Conservation (phyloP, 2,329 filamentous ascomycete genomes). For the Ophiostoma montium region DNA sequence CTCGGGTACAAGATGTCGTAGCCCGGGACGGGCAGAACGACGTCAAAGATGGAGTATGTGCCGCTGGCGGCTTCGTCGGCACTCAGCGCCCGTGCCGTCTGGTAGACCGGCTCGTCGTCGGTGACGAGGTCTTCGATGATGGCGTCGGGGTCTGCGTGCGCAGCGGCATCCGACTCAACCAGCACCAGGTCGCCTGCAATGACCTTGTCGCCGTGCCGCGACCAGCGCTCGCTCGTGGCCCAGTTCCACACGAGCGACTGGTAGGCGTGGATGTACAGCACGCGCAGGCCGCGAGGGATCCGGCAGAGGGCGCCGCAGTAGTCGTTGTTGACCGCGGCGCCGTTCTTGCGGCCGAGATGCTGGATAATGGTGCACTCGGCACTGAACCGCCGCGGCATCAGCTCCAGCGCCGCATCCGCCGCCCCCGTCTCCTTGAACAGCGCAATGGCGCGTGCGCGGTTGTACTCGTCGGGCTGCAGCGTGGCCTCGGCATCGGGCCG, state of each 20-base stretch:
- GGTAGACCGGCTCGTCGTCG: slow-evolving; percentile 29
- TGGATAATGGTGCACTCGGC: slow-evolving; percentile 69
- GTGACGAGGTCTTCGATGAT: slow-evolving; percentile 46
- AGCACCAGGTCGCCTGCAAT: slow-evolving; percentile 78
- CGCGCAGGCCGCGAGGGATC: slow-evolving; percentile 67
- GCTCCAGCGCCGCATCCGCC: slow-evolving; percentile 43
- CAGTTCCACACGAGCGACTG: slow-evolving; percentile 92
- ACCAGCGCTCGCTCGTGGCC: slow-evolving; percentile 68
- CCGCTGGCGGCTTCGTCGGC: slow-evolving; percentile 66
- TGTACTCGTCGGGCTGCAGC: slow-evolving; percentile 60
- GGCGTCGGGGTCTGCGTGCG: slow-evolving; percentile 24
- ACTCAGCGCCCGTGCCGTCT: slow-evolving; percentile 55
- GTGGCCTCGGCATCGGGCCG: slow-evolving; percentile 26
- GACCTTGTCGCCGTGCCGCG: slow-evolving; percentile 55
- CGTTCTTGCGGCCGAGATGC: slow-evolving; percentile 46
- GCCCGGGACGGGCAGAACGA: slow-evolving; percentile 85
- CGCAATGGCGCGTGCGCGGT: slow-evolving; percentile 65
- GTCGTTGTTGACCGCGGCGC: slow-evolving; percentile 36
- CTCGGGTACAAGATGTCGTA: slow-evolving; percentile 77
- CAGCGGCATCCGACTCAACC: slow-evolving; percentile 22
- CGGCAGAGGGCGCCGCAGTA: slow-evolving; percentile 66
- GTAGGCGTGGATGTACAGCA: slow-evolving; percentile 96
- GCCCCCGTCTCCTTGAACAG: slow-evolving; percentile 52
- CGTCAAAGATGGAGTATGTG: slow-evolving; percentile 66
- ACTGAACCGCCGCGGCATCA: slow-evolving; percentile 66